Evolutionary conservation across 1,284 basidiomycete genomes (phyloP).

Genomic region (Pseudozyma flocculosa): DNA sequence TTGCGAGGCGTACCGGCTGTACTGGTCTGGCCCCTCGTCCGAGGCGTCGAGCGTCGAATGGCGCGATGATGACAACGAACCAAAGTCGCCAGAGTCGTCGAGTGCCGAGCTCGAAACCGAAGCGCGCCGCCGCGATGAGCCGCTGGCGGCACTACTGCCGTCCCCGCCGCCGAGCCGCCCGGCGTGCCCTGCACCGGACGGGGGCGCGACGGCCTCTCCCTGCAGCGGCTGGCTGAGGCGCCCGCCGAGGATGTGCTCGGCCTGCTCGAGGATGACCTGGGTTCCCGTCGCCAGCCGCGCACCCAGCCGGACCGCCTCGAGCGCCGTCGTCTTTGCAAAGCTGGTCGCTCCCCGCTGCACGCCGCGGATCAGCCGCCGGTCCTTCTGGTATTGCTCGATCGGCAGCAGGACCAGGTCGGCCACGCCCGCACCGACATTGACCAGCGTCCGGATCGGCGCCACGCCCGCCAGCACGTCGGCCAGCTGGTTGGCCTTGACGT

Average conservation of each 20-base stretch:
- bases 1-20: slow-evolving; percentile 85
- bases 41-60: neutral
- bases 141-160: too few species aligned
- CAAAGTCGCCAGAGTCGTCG: neutral
- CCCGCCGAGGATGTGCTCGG: slow-evolving; percentile 81
- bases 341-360: slow-evolving; percentile 90
- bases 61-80: neutral
- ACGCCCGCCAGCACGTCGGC: slow-evolving; percentile 97
- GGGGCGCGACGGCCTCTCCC: slow-evolving; percentile 62
- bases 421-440: slow-evolving; percentile 93
- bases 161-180: too few species aligned
- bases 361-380: slow-evolving; percentile 86
- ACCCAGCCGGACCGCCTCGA: slow-evolving; percentile 93
- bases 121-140: too few species aligned
- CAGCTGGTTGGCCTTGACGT: slow-evolving; percentile 96
- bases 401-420: slow-evolving; percentile 93
- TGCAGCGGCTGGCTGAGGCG: slow-evolving; percentile 62
- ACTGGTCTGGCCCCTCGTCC: neutral
- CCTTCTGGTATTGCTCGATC: slow-evolving; percentile 95
- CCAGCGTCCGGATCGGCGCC: slow-evolving; percentile 80
- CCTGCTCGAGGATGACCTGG: slow-evolving; percentile 92
- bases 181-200: too few species aligned
- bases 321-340: slow-evolving; percentile 88
- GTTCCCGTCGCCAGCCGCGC: slow-evolving; percentile 92
- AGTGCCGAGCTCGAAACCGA: too few species aligned